Percentiles rank a stretch among this genome's conserved stretches.
Conservation (phyloP, 2,329 filamentous ascomycete genomes). For the Fusarium caatingaense region DNA sequence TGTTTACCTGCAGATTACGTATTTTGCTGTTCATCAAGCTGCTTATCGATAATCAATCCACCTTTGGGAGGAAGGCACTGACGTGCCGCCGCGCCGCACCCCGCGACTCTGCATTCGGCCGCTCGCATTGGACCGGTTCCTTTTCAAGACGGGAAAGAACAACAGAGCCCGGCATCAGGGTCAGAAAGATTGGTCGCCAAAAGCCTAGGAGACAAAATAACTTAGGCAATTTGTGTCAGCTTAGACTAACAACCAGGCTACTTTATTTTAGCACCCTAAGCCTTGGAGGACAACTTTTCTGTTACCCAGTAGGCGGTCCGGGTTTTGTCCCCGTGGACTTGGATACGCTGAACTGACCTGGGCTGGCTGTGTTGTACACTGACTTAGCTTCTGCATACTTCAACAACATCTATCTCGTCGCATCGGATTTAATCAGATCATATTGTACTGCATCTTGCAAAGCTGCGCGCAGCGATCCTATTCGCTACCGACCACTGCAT, state of each 20-base stretch:
- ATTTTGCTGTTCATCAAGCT: neutral
- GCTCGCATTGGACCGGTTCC: constrained; percentile 14
- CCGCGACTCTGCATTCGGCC: constrained; percentile 32
- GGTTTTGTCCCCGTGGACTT: neutral
- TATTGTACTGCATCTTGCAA: neutral
- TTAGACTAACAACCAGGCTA: neutral
- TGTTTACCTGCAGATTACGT: neutral
- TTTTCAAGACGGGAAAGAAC: constrained; percentile 13
- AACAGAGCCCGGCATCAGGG: neutral
- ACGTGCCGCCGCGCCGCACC: constrained; percentile 25
- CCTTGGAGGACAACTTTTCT: neutral
- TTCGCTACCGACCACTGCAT: neutral
- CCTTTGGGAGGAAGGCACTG: neutral
- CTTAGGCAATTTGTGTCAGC: neutral
- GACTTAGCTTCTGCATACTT: constrained; percentile 13
- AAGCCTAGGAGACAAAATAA: neutral
- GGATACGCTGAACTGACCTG: neutral
- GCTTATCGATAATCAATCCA: constrained; percentile 36
- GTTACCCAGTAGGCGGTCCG: neutral
- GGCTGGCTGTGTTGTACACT: neutral
- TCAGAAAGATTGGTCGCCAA: neutral
- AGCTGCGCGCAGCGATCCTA: neutral
- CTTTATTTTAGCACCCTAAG: neutral
- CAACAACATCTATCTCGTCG: constrained; percentile 5
- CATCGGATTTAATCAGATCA: constrained; percentile 7